phyloP scores from a whole-genome alignment of 495 filamentous ascomycete genomes.

The Hypoxylon subgilvum region DNA sequence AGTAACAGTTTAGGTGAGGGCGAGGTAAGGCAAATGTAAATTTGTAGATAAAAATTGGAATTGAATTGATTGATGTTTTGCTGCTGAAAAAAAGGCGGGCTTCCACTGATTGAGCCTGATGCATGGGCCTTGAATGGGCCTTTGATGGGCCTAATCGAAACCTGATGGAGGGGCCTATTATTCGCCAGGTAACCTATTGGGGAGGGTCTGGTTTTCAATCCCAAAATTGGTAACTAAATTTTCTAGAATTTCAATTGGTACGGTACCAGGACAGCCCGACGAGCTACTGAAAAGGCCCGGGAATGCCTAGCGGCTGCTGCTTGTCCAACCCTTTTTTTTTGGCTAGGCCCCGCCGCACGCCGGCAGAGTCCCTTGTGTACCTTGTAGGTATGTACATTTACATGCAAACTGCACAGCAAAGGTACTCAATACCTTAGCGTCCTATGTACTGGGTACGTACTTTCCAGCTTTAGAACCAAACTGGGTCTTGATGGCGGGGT shows the following conservation, averaged over 20 bases:
- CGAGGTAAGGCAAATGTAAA: background rate
- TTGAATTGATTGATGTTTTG: too few relatives aligned
- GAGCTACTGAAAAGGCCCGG: conserved; percentile 34
- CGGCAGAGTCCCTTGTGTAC: too few relatives aligned
- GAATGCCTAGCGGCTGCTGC: conserved; percentile 36
- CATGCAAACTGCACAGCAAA: background rate
- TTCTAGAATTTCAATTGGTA: conserved; percentile 37
- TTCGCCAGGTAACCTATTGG: conserved; percentile 11
- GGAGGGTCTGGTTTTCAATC: conserved; percentile 15
- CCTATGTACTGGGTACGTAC: conserved; percentile 8
- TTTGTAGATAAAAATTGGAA: too few relatives aligned
- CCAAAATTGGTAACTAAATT: conserved; percentile 33
- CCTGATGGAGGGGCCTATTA: conserved; percentile 4
- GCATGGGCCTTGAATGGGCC: conserved; percentile 1
- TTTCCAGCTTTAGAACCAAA: background rate
- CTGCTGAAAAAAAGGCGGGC: conserved; percentile 37
- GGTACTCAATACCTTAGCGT: too few relatives aligned
- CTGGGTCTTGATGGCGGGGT: conserved; percentile 31
- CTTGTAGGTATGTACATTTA: background rate
- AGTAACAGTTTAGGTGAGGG: background rate
- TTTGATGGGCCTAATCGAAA: conserved; percentile 8
- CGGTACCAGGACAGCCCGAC: too few relatives aligned
- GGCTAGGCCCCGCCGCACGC: conserved; percentile 19
- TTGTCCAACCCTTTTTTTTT: conserved; percentile 8
- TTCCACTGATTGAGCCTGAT: conserved; percentile 31